Conservation (phyloP, 257 asterid genomes). For the Schizonepeta tenuifolia region DNA sequence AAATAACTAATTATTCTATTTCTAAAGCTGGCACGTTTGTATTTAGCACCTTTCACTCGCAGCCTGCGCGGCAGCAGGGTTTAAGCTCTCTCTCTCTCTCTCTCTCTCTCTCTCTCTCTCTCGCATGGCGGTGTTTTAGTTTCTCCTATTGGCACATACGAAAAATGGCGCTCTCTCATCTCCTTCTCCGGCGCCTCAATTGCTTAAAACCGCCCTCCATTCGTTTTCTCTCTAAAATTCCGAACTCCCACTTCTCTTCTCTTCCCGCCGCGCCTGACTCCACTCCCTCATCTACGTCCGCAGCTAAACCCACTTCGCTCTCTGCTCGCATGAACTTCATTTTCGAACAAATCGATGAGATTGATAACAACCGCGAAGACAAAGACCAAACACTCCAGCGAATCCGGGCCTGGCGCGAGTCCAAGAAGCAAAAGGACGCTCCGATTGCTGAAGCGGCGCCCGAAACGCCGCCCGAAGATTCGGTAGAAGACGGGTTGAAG, state of each 20-base stretch:
- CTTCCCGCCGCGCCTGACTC: conserved; percentile 42
- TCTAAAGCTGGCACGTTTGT: neutral
- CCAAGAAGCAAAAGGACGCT: conserved; percentile 51
- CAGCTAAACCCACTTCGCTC: conserved; percentile 65
- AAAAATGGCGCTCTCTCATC: conserved; percentile 46
- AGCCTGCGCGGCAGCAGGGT: conserved; percentile 12
- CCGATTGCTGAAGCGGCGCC: conserved; percentile 24
- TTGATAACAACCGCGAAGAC: conserved; percentile 63
- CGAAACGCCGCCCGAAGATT: conserved; percentile 11
- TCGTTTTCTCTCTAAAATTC: conserved; percentile 36
- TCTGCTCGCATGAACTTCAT: conserved; percentile 92
- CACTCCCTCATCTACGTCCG: conserved; percentile 34
- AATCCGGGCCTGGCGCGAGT: conserved; percentile 91
- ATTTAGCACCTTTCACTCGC: neutral
- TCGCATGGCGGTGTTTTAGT: conserved; percentile 48
- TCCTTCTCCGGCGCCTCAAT: conserved; percentile 50
- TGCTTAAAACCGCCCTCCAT: conserved; percentile 29
- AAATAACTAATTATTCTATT: too few relatives aligned
- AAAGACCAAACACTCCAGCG: conserved; percentile 87
- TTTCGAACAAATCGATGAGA: conserved; percentile 89
- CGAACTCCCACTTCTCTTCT: conserved; percentile 41
- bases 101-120: neutral
- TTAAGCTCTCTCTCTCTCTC: conserved; percentile 8
- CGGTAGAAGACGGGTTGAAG: conserved; percentile 38
- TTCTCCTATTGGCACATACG: conserved; percentile 5